phyloP scores from a whole-genome alignment of 805 yeast genomes.

The Jamesozyma lodderae region DNA sequence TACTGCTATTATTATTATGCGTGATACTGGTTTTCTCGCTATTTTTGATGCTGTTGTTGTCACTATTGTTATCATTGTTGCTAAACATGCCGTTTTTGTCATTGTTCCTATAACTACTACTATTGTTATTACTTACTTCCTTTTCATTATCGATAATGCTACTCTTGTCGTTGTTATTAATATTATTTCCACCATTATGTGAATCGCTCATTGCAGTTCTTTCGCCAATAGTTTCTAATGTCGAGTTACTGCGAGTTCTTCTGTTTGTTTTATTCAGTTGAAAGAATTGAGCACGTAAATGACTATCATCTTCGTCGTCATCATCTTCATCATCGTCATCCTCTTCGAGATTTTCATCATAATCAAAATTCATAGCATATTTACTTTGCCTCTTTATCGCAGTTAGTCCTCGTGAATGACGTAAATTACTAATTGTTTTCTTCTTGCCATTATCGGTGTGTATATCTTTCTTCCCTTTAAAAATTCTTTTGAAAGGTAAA shows the following conservation, averaged over 20 bases:
- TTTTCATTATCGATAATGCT: neutral
- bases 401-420: neutral
- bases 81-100: neutral
- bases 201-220: neutral
- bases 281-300: constrained; percentile 19
- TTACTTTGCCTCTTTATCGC: constrained; percentile 3
- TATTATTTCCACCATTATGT: neutral
- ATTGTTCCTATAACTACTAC: neutral
- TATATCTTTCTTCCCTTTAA: constrained; percentile 15
- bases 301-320: constrained; percentile 22
- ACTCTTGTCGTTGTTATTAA: neutral
- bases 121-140: neutral
- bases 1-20: neutral
- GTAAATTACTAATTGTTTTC: neutral
- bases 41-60: constrained; percentile 1
- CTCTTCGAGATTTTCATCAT: constrained; percentile 25
- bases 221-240: neutral
- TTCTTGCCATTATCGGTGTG: constrained; percentile 1
- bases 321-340: constrained; percentile 30
- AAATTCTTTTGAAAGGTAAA: constrained; percentile 20
- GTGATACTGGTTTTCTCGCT: too few relatives aligned
- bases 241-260: neutral
- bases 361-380: constrained; percentile 26
- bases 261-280: constrained; percentile 9
- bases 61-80: neutral